These are phyloP conservation scores for Cystobasidium pallidum DNA, from an alignment of 1,284 basidiomycete species.

Conservation along the genomic window DNA sequence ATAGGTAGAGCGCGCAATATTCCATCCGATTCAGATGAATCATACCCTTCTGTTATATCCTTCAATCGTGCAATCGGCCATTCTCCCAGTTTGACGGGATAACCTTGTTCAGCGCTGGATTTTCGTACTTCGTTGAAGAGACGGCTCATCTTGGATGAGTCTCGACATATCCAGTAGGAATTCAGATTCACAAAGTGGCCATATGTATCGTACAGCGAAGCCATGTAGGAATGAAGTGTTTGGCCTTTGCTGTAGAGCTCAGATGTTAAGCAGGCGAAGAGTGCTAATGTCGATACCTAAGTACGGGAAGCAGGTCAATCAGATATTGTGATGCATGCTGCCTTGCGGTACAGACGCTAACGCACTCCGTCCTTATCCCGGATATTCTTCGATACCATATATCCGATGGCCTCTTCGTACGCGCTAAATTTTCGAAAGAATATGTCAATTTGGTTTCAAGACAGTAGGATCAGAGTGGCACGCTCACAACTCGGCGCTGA, in stretches of 20 bases:
- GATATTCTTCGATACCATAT: constrained; percentile 74
- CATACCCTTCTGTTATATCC: constrained; percentile 68
- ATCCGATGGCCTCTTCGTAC: constrained; percentile 84
- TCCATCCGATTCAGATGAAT: constrained; percentile 71
- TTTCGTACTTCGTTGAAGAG: constrained; percentile 69
- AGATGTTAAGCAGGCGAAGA: constrained; percentile 69
- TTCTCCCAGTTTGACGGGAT: constrained; percentile 65
- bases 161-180: constrained; percentile 74
- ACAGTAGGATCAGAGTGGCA: no score
- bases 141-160: constrained; percentile 65
- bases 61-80: constrained; percentile 66
- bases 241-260: constrained; percentile 62
- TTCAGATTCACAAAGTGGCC: constrained; percentile 63
- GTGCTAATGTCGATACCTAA: constrained; percentile 58
- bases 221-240: constrained; percentile 65
- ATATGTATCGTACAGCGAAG: constrained; percentile 63
- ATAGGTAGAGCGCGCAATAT: constrained; percentile 66
- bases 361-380: constrained; percentile 83
- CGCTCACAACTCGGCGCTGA: constrained; percentile 66
- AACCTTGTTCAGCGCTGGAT: constrained; percentile 16
- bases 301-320: constrained; percentile 51
- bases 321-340: background rate
- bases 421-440: constrained; percentile 56
- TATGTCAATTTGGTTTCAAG: background rate
- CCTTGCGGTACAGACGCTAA: constrained; percentile 59